Percentiles rank a stretch among this genome's conserved stretches.
These are phyloP conservation scores for Blastocladiella britannica DNA, from an alignment of 192 early-diverging fungal genomes.

Conservation along the genomic window DNA sequence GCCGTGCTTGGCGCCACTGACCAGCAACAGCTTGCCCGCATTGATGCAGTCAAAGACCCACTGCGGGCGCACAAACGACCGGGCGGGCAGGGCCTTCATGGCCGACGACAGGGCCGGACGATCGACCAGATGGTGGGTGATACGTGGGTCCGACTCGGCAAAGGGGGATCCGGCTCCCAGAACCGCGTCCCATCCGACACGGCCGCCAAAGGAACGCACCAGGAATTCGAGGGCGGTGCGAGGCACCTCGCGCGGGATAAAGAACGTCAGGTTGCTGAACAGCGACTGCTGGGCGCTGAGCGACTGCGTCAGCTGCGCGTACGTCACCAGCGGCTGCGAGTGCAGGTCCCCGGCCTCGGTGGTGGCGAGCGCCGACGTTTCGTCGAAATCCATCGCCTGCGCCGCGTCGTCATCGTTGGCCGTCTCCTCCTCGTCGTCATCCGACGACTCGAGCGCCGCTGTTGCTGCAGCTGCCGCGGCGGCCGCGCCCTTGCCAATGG, in stretches of 20 bases:
- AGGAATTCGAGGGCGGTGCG: slow-evolving; percentile 81
- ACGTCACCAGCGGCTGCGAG: slow-evolving; percentile 6
- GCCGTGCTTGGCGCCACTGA: slow-evolving; percentile 7
- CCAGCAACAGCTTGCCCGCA: slow-evolving; percentile 45
- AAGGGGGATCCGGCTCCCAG: slow-evolving; percentile 60
- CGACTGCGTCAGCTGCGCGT: slow-evolving; percentile 7
- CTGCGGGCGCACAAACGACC: slow-evolving; percentile 88
- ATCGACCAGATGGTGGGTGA: slow-evolving; percentile 79
- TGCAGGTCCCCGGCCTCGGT: slow-evolving; percentile 8
- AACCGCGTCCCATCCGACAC: slow-evolving; percentile 68
- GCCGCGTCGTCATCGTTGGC: slow-evolving; percentile 8
- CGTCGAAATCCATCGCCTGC: slow-evolving; percentile 20
- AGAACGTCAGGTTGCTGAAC: slow-evolving; percentile 48
- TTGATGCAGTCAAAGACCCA: slow-evolving; percentile 94
- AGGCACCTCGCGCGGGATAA: slow-evolving; percentile 83
- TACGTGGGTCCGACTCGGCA: slow-evolving; percentile 51
- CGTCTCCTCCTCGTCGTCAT: slow-evolving; percentile 4
- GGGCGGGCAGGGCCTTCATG: slow-evolving; percentile 23
- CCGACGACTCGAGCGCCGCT: slow-evolving; percentile 8
- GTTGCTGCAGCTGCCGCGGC: slow-evolving; percentile 9
- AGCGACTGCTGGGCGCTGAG: slow-evolving; percentile 31
- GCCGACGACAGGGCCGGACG: slow-evolving; percentile 45
- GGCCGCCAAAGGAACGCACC: slow-evolving; percentile 68
- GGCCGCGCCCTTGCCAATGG: slow-evolving; percentile 17
- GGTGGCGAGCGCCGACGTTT: slow-evolving; percentile 12